Evolutionary conservation across 2,329 filamentous ascomycete genomes (phyloP), one percentile per base, ranked within the genome.

Genomic region (Blumeria hordei): DNA sequence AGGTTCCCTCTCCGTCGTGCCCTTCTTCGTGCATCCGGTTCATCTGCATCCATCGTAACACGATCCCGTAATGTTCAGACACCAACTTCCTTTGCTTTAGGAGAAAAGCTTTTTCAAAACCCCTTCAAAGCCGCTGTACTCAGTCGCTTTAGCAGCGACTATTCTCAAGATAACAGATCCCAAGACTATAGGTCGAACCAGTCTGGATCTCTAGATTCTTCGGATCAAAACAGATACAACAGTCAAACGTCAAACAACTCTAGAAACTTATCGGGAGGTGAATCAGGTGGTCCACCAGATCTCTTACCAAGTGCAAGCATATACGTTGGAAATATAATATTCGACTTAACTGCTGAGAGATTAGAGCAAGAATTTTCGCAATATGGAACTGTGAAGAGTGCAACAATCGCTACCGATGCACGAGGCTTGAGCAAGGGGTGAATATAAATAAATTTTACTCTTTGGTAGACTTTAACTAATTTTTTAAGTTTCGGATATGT

Each of bases 241-340:
- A 28, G 34, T 9, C 14, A 36, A 10, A 16, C 16, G 16, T 12
- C n/a, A 28, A n/a, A n/a, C 14, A 10, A 21, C 10, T 33, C n/a
- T 33, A 10, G 21, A 21, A 18, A 4, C 14, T 11, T 12, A 16
- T 39, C 34, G 10, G 18, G 2, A 11, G 14, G 16, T 36, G 39
- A 37, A n/a, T 36, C 32, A 37, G 49, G 21, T 10, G 14, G 10
- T 16, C n/a, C 47, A 11, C n/a, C 21, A 18, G 49, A 52, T 16
- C n/a, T 52, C 2, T 32, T 14, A 9, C 60, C 55, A 54, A 58
- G 11, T 14, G 34, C 56, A n/a, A 55, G 54, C 21, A 61, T 85
- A 56, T 86, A 83, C 62, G 64, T 85, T 59, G 81, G 80, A 45
- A 86, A 86, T 64, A 66, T 86, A 37, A 80, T 80, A 66, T 85